Percentiles rank a stretch among this genome's conserved stretches.
phyloP scores from a whole-genome alignment of 768 basidiomycete species.

The Vararia minispora region DNA sequence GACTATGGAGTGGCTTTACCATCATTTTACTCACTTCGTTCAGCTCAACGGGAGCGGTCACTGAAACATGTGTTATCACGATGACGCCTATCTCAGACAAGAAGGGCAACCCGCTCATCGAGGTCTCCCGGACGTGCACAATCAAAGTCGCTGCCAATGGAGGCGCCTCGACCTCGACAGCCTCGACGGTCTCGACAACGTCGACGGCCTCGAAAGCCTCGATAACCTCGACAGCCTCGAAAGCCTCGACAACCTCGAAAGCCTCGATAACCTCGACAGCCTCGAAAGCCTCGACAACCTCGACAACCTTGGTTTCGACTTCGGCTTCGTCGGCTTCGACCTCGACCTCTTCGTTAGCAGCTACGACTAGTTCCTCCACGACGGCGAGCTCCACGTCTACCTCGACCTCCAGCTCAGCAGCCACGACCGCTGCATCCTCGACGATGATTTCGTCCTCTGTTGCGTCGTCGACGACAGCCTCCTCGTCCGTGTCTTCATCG shows the following conservation, averaged over 20 bases:
- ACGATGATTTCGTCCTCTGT: constrained; percentile 7
- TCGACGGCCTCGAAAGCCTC: constrained; percentile 1
- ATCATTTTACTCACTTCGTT: not conserved
- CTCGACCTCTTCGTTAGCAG: not conserved
- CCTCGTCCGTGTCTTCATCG: not conserved
- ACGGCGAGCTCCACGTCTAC: constrained; percentile 5
- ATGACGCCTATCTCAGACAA: constrained; percentile 23
- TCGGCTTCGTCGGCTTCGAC: constrained; percentile 4
- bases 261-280: constrained; percentile 3
- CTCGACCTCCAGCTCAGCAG: constrained; percentile 4
- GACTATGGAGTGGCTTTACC: not conserved
- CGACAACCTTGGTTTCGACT: constrained; percentile 3
- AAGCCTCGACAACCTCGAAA: constrained; percentile 3
- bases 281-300: constrained; percentile 1
- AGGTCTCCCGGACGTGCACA: constrained; percentile 23
- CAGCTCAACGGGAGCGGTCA: constrained; percentile 20
- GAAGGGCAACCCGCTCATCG: constrained; percentile 20
- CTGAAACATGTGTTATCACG: constrained; percentile 25
- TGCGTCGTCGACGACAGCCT: not conserved
- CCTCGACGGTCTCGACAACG: not conserved
- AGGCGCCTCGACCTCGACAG: not conserved
- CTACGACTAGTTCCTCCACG: constrained; percentile 6
- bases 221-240: not conserved
- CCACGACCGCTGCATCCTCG: not conserved
- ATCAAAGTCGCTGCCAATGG: constrained; percentile 5